A percentile compares a stretch with the other conserved stretches of the same genome.
Evolutionary conservation across 2,329 filamentous ascomycete genomes (phyloP).

Genomic region (Sclerotinia glacialis): DNA sequence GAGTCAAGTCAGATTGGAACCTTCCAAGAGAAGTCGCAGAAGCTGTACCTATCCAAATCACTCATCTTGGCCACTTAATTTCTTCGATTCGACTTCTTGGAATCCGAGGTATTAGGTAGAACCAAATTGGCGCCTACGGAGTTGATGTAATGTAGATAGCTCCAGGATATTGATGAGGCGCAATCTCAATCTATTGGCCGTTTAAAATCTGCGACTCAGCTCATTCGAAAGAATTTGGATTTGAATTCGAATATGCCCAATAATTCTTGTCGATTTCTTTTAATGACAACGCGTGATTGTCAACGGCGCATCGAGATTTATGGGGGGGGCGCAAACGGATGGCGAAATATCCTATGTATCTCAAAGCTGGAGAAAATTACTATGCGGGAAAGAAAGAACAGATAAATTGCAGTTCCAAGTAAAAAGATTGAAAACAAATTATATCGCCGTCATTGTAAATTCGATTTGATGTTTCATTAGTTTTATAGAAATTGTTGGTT

Average conservation of each 20-base stretch:
- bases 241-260: not conserved
- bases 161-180: conserved; percentile 9
- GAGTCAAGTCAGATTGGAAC: conserved; percentile 22
- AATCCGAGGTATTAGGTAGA: not conserved
- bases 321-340: conserved; percentile 17
- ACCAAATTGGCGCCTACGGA: not conserved
- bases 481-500: not conserved
- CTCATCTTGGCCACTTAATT: conserved; percentile 60
- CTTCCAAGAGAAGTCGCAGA: not conserved
- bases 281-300: conserved; percentile 4
- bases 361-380: not conserved
- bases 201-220: not conserved
- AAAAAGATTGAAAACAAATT: not conserved
- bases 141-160: not conserved
- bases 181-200: not conserved
- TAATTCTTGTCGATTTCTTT: not conserved
- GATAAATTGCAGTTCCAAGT: not conserved
- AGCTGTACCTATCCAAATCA: conserved; percentile 78
- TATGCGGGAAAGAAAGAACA: not conserved
- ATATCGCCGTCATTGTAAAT: not conserved
- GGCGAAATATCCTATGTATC: conserved; percentile 7
- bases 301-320: conserved; percentile 29
- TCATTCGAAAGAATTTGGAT: conserved; percentile 13
- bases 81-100: not conserved
- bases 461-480: not conserved